Conservation (phyloP, 2,329 filamentous ascomycete species). For the Colletotrichum incanum region DNA sequence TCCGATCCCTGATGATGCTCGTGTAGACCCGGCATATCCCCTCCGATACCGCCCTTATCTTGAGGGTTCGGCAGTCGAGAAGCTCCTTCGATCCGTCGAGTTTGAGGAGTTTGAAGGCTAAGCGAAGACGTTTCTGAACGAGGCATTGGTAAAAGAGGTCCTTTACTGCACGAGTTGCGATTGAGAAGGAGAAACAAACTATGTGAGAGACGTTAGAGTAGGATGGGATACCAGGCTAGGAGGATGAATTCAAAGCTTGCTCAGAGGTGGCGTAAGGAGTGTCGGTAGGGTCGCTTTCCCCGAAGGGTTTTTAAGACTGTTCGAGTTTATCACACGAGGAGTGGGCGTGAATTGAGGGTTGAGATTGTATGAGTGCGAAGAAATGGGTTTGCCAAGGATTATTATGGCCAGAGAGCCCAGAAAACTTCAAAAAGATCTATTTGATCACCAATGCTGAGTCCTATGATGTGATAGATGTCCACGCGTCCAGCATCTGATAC, state of each 20-base stretch:
- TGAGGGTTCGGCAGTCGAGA: not conserved
- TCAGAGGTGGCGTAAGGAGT: not conserved
- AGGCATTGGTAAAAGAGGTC: not conserved
- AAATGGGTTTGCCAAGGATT: not conserved
- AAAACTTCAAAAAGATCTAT: conserved; percentile 34
- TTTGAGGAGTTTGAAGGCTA: conserved; percentile 33
- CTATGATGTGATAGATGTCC: not conserved
- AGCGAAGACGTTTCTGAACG: not conserved
- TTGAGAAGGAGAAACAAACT: not conserved
- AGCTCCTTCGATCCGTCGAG: conserved; percentile 32
- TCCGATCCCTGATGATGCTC: conserved; percentile 4
- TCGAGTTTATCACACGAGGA: conserved; percentile 7
- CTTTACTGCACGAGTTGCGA: not conserved
- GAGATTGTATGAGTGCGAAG: conserved; percentile 9
- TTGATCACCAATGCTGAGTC: conserved; percentile 15
- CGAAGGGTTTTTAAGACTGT: conserved; percentile 6
- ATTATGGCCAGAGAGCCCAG: not conserved
- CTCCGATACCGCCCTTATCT: conserved; percentile 20
- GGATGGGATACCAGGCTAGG: not conserved
- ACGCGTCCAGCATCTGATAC: not conserved
- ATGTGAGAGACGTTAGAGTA: not conserved
- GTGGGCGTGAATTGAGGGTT: not conserved
- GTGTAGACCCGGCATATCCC: conserved; percentile 3
- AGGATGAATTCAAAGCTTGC: not conserved
- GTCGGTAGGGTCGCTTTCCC: not conserved